These are phyloP conservation scores for Gymnopilus junonius DNA, from an alignment of 768 basidiomycete species.

Conservation along the genomic window DNA sequence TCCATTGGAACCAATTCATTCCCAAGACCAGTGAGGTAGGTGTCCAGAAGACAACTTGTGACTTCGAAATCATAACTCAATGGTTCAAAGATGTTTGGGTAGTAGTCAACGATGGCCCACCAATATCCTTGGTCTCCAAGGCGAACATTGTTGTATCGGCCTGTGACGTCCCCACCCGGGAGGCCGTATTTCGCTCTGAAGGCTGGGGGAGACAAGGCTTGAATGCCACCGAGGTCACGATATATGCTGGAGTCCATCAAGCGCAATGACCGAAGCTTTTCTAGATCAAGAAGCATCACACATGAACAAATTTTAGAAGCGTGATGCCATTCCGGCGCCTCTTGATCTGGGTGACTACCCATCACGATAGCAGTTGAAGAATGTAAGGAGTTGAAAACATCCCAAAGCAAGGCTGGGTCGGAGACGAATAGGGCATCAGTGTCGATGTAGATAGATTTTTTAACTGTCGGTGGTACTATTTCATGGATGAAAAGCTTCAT, in stretches of 20 bases:
- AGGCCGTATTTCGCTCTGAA: conserved; percentile 49
- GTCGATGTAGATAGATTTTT: conserved; percentile 53
- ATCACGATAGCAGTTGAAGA: conserved; percentile 44
- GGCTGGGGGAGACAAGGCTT: conserved; percentile 43
- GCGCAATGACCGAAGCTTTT: conserved; percentile 43
- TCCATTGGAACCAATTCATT: conserved; percentile 38
- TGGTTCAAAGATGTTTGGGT: conserved; percentile 44
- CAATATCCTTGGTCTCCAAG: conserved; percentile 58
- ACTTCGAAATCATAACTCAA: conserved; percentile 53
- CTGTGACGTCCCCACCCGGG: conserved; percentile 36
- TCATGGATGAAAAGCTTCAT: conserved; percentile 61
- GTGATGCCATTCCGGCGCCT: conserved; percentile 44
- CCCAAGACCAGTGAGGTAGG: conserved; percentile 48
- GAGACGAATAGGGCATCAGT: conserved; percentile 55
- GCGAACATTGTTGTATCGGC: conserved; percentile 46
- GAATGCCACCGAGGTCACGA: conserved; percentile 28
- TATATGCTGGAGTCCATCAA: conserved; percentile 53
- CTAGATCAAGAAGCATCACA: conserved; percentile 55
- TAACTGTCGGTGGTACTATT: conserved; percentile 45
- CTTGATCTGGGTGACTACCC: conserved; percentile 48
- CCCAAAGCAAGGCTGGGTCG: conserved; percentile 51
- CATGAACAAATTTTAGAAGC: conserved; percentile 55
- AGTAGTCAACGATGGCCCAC: conserved; percentile 55
- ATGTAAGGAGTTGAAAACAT: conserved; percentile 38
- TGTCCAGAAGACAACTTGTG: conserved; percentile 51